These are phyloP conservation scores for Metschnikowia colocasiae DNA, from an alignment of 805 yeast genomes.

Conservation along the genomic window DNA sequence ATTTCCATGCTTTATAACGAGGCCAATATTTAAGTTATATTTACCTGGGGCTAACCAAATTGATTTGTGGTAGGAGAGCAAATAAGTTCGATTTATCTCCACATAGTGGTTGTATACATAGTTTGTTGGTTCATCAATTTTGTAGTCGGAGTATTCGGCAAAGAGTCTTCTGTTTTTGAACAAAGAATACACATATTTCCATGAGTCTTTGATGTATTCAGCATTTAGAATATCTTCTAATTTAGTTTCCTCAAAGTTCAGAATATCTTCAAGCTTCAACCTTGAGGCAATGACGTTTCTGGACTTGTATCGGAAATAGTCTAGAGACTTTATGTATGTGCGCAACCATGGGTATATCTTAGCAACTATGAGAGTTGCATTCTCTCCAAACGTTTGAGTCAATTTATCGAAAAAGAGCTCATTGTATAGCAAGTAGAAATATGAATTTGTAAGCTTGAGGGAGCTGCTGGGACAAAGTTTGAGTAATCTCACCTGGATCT, in stretches of 20 bases:
- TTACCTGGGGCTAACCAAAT: slow-evolving; percentile 47
- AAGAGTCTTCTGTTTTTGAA: slow-evolving; percentile 50
- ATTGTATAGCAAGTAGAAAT: slow-evolving; percentile 49
- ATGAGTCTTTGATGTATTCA: slow-evolving; percentile 46
- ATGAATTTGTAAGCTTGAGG: slow-evolving; percentile 34
- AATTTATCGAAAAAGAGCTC: slow-evolving; percentile 43
- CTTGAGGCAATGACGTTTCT: slow-evolving; percentile 28
- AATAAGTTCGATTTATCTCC: slow-evolving; percentile 48
- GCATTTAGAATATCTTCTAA: slow-evolving; percentile 2
- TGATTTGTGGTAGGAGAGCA: slow-evolving; percentile 43
- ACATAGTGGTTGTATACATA: slow-evolving; percentile 43
- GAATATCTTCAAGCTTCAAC: slow-evolving; percentile 26
- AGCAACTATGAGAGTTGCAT: slow-evolving; percentile 26
- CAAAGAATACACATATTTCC: slow-evolving; percentile 51
- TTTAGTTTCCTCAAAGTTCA: neutral
- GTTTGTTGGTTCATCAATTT: slow-evolving; percentile 47
- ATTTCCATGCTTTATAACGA: slow-evolving; percentile 49
- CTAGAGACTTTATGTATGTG: slow-evolving; percentile 38
- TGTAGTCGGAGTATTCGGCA: slow-evolving; percentile 43
- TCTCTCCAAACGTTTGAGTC: slow-evolving; percentile 35
- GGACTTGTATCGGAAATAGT: slow-evolving; percentile 28
- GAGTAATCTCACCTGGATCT: slow-evolving; percentile 39
- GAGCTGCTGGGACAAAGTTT: slow-evolving; percentile 30
- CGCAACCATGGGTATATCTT: slow-evolving; percentile 39
- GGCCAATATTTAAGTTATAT: slow-evolving; percentile 50